Evolutionary conservation across 306 rosid genomes (phyloP).

Genomic region (Astragalus membranaceus): DNA sequence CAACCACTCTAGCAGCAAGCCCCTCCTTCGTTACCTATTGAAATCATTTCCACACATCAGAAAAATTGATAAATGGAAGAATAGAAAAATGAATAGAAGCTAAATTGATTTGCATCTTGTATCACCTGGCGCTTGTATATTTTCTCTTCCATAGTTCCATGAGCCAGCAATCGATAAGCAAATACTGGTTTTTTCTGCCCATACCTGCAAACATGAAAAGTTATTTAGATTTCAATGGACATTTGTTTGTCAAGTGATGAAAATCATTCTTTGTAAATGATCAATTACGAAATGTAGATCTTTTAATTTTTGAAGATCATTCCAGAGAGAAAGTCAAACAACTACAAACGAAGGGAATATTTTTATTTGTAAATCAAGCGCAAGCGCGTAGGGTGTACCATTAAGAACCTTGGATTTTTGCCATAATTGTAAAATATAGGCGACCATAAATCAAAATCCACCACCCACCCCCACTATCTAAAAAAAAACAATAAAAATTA

Average conservation of each 20-base stretch:
- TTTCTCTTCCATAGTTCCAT: constrained; percentile 98
- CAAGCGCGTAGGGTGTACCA: neutral
- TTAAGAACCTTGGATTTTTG: neutral
- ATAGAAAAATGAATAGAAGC: neutral
- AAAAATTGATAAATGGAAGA: neutral
- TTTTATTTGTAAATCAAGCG: neutral
- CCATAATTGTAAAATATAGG: neutral
- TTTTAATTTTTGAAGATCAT: neutral
- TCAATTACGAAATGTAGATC: neutral
- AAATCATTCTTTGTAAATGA: neutral
- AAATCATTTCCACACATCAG: constrained; percentile 25
- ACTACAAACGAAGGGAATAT: constrained; percentile 5
- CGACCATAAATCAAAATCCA: neutral
- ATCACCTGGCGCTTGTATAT: constrained; percentile 97
- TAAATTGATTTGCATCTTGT: constrained; percentile 1
- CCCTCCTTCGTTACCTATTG: constrained; percentile 95
- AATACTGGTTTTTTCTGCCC: constrained; percentile 97
- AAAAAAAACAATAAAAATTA: too few species aligned
- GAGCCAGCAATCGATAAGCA: constrained; percentile 93
- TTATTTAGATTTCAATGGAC: constrained; percentile 7
- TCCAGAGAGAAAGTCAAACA: neutral
- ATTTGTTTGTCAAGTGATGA: neutral
- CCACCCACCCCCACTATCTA: too few species aligned
- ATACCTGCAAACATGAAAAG: constrained; percentile 50
- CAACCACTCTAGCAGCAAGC: constrained; percentile 96